Evolutionary conservation across 2,329 filamentous ascomycete genomes (phyloP).

Genomic region (Botrytis paeoniae): DNA sequence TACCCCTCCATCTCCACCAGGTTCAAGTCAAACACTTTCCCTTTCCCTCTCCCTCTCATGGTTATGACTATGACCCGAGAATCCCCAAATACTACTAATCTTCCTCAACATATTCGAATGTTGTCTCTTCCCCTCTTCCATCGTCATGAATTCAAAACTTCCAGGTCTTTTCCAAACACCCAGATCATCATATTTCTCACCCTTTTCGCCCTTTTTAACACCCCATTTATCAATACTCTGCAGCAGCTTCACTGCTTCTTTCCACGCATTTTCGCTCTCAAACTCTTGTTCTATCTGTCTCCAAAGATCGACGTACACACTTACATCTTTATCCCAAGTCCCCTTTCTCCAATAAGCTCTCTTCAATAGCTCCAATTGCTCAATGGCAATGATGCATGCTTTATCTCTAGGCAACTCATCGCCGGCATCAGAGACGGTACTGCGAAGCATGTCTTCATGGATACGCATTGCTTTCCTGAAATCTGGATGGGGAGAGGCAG

Average conservation of each 20-base stretch:
- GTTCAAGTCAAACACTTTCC: not conserved
- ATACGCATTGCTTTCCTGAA: constrained; percentile 27
- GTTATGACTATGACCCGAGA: constrained; percentile 3
- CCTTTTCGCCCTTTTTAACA: constrained; percentile 18
- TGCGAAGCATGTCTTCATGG: constrained; percentile 30
- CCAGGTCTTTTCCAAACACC: constrained; percentile 24
- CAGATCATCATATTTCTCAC: constrained; percentile 15
- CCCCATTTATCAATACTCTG: constrained; percentile 24
- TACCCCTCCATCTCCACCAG: not conserved
- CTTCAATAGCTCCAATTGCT: constrained; percentile 40
- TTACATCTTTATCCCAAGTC: constrained; percentile 37
- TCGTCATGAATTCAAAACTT: constrained; percentile 24
- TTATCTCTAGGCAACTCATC: constrained; percentile 29
- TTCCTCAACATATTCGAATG: constrained; percentile 26
- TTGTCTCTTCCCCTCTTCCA: constrained; percentile 11
- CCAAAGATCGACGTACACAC: constrained; percentile 25
- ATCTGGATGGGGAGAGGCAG: constrained; percentile 22
- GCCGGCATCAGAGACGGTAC: constrained; percentile 32
- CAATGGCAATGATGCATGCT: constrained; percentile 33
- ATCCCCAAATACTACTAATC: constrained; percentile 18
- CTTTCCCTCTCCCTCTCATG: not conserved
- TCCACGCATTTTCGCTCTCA: constrained; percentile 23
- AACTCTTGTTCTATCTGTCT: constrained; percentile 24
- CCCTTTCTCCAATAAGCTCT: constrained; percentile 44
- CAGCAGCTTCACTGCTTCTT: constrained; percentile 16